Conservation (phyloP, 352 stramenopile genomes). For the Aphanomyces cochlioides region DNA sequence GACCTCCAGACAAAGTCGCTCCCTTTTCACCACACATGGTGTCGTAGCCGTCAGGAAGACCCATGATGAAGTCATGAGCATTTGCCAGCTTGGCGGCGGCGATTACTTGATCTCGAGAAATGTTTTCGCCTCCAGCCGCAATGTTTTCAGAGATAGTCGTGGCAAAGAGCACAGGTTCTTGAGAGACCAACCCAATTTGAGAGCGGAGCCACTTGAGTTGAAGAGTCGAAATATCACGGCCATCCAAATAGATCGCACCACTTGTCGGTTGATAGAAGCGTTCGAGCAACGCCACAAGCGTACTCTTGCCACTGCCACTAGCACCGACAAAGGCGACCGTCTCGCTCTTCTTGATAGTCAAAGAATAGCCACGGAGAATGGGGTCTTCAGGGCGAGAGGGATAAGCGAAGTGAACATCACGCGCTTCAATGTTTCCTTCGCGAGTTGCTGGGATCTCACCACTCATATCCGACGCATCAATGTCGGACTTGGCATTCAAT, state of each 20-base stretch:
- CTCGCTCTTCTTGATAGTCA: slow-evolving; percentile 40
- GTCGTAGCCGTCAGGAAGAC: slow-evolving; percentile 80
- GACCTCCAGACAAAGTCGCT: slow-evolving; percentile 75
- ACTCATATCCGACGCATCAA: slow-evolving; percentile 45
- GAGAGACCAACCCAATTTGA: slow-evolving; percentile 68
- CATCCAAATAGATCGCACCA: slow-evolving; percentile 78
- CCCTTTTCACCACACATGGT: slow-evolving; percentile 61
- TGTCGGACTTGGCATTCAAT: slow-evolving; percentile 43
- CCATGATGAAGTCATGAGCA: slow-evolving; percentile 62
- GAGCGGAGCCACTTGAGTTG: slow-evolving; percentile 68
- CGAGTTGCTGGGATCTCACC: slow-evolving; percentile 39
- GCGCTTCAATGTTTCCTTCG: slow-evolving; percentile 48
- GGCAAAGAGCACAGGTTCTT: slow-evolving; percentile 90
- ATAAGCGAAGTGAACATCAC: slow-evolving; percentile 72
- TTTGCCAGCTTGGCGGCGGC: slow-evolving; percentile 52
- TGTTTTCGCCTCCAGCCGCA: slow-evolving; percentile 51
- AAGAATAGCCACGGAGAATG: slow-evolving; percentile 29
- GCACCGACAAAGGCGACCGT: slow-evolving; percentile 44
- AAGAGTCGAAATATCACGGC: slow-evolving; percentile 61
- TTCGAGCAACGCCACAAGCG: slow-evolving; percentile 64
- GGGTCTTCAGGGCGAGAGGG: slow-evolving; percentile 45
- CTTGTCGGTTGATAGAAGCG: slow-evolving; percentile 85
- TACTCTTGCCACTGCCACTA: slow-evolving; percentile 55
- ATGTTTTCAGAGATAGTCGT: slow-evolving; percentile 55
- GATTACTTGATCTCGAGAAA: slow-evolving; percentile 79